A percentile compares a stretch with the other conserved stretches of the same genome.
phyloP scores from a whole-genome alignment of 257 asterid genomes.

The Solanum dulcamara region DNA sequence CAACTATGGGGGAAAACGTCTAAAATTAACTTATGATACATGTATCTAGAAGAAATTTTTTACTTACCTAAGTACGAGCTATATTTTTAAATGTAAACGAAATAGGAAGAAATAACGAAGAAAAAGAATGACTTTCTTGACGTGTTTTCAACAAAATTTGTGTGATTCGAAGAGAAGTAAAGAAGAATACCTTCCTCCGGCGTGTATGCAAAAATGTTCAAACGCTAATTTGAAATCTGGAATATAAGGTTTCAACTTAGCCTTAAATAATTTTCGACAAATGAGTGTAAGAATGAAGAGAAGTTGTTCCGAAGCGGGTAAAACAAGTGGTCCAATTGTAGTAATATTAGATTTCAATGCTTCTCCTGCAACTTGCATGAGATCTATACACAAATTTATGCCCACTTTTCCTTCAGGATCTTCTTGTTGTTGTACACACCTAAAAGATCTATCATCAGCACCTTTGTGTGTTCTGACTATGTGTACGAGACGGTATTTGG shows the following conservation, averaged over 20 bases:
- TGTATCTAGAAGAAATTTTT: not conserved
- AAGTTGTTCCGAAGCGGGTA: slow-evolving; percentile 51
- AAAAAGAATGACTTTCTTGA: not conserved
- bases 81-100: not conserved
- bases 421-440: slow-evolving; percentile 45
- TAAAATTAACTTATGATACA: not conserved
- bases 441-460: slow-evolving; percentile 33
- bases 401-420: slow-evolving; percentile 41
- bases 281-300: slow-evolving; percentile 26
- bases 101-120: not conserved
- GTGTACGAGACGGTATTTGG: slow-evolving; percentile 38
- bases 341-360: slow-evolving; percentile 53
- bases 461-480: slow-evolving; percentile 52
- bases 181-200: slow-evolving; percentile 29
- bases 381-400: slow-evolving; percentile 38
- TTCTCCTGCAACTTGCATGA: slow-evolving; percentile 51
- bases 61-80: not conserved
- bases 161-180: not conserved
- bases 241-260: slow-evolving; percentile 26
- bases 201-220: slow-evolving; percentile 71
- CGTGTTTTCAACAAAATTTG: not conserved
- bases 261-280: slow-evolving; percentile 17
- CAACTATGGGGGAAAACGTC: no score
- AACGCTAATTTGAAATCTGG: slow-evolving; percentile 55
- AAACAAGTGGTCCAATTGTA: slow-evolving; percentile 53